Percentiles rank a stretch among this genome's conserved stretches.
These are phyloP conservation scores for Aspergillus sp. DNA, from an alignment of 2,329 filamentous ascomycete species.

Conservation along the genomic window DNA sequence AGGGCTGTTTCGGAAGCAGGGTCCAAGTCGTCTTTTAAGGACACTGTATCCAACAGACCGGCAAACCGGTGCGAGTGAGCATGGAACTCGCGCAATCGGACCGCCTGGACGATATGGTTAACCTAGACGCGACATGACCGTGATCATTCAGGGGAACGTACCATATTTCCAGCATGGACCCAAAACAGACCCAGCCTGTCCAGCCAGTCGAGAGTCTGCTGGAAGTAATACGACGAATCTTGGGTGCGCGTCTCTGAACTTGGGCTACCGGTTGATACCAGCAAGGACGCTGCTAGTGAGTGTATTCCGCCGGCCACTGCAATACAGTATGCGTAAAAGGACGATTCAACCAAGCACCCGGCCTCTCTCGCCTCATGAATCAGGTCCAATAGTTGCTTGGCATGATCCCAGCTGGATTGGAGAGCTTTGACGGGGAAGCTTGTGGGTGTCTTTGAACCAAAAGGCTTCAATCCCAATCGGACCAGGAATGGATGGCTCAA, in stretches of 20 bases:
- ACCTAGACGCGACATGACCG: too few relatives aligned
- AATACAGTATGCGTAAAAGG: conserved; percentile 35
- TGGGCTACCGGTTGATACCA: conserved; percentile 1
- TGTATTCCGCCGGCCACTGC: conserved; percentile 22
- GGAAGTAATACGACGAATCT: conserved; percentile 11
- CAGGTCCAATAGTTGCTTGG: conserved; percentile 26
- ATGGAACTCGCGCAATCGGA: conserved; percentile 22
- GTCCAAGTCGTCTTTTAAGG: conserved; percentile 17
- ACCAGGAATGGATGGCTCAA: conserved; percentile 38
- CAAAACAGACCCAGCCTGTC: conserved; percentile 16
- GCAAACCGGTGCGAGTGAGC: conserved; percentile 16
- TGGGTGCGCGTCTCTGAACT: conserved; percentile 4
- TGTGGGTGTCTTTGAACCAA: conserved; percentile 23
- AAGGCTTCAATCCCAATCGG: conserved; percentile 22
- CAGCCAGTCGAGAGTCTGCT: conserved; percentile 16
- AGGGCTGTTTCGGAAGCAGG: conserved; percentile 11
- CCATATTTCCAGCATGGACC: conserved; percentile 24
- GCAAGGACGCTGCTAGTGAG: not conserved
- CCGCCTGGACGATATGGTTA: conserved; percentile 6
- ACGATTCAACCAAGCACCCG: conserved; percentile 24
- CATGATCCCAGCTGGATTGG: conserved; percentile 28
- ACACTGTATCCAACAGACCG: conserved; percentile 16
- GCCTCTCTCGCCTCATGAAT: conserved; percentile 19
- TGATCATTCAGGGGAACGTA: conserved; percentile 4
- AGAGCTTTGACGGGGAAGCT: conserved; percentile 31